Evolutionary conservation across 768 basidiomycete species (phyloP), one percentile per base, ranked within the genome.

Genomic region (Naganishia vishniacii): DNA sequence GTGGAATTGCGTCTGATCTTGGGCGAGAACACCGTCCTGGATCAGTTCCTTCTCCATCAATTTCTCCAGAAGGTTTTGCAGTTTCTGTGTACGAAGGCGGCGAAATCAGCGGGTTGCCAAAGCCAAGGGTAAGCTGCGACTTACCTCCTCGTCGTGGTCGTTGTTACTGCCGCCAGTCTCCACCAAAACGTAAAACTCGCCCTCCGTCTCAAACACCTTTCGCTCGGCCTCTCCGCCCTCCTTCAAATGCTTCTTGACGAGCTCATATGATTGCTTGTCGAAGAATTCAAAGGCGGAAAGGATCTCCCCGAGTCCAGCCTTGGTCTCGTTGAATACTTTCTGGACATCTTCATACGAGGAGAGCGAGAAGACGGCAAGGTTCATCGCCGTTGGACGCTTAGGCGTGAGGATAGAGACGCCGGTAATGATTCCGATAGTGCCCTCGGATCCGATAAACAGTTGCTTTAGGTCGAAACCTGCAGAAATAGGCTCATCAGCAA

Each of bases 261-360:
- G 61, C 13, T 68, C 90, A 88, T 72, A 87, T 85, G 45, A 53
- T 13, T 86, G 86, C 59, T 88, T 83, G 75, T 99, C 94, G 53
- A 93, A 89, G 77, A 88, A 98, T 78, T 99, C 94, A 77, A 98
- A 98, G 0, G 95, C 94, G 8, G 91, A 93, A 29, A 99, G 83
- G 66, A 98, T 93, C 79, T 99, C 94, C 12, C 91, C 91, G 7
- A 97, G 79, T 67, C 89, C 84, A 9, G 81, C 81, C 71, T 91
- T 91, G 56, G 88, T 87, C 68, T 82, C 84, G 74, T 85, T 84
- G 79, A 86, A 97, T 23, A 97, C 82, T 1, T 88, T 88, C 44
- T 89, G 84, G 12, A 99, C 87, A 67, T 88, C 89, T 59, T 87
- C 84, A 76, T 91, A 98, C 28, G 84, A 84, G 6, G 91, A 87